These are phyloP conservation scores for Hypoxylon sp. DNA, from an alignment of 2,329 filamentous ascomycete species.

Conservation along the genomic window DNA sequence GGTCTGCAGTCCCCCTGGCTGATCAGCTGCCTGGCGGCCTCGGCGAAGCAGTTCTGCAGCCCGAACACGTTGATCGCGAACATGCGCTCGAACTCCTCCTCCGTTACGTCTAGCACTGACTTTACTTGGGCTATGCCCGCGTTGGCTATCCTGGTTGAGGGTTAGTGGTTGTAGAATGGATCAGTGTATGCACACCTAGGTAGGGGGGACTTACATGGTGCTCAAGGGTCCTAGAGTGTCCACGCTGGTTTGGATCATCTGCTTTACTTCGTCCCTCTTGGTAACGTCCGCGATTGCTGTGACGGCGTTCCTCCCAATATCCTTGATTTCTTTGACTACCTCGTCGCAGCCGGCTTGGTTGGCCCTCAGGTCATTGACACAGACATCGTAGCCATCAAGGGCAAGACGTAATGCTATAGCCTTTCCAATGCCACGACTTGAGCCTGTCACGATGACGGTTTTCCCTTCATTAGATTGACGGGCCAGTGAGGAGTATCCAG, in stretches of 20 bases:
- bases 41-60: conserved; percentile 70
- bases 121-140: conserved; percentile 69
- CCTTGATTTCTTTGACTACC: conserved; percentile 61
- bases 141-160: conserved; percentile 64
- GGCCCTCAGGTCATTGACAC: conserved; percentile 68
- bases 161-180: too few relatives aligned
- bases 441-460: conserved; percentile 45
- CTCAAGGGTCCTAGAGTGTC: conserved; percentile 60
- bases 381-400: conserved; percentile 71
- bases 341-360: conserved; percentile 62
- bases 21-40: conserved; percentile 72
- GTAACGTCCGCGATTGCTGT: conserved; percentile 69
- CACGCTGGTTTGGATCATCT: conserved; percentile 61
- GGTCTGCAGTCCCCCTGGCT: conserved; percentile 59
- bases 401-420: conserved; percentile 71
- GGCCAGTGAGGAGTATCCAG: conserved; percentile 35
- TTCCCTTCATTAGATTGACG: conserved; percentile 27
- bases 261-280: conserved; percentile 59
- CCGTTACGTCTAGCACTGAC: conserved; percentile 62
- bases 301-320: conserved; percentile 60
- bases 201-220: conserved; percentile 50
- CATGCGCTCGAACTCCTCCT: conserved; percentile 65
- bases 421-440: conserved; percentile 59
- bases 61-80: conserved; percentile 72
- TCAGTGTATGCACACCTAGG: too few relatives aligned